Conservation (phyloP, 345 rosid genomes). For the Gynandropsis gynandra region DNA sequence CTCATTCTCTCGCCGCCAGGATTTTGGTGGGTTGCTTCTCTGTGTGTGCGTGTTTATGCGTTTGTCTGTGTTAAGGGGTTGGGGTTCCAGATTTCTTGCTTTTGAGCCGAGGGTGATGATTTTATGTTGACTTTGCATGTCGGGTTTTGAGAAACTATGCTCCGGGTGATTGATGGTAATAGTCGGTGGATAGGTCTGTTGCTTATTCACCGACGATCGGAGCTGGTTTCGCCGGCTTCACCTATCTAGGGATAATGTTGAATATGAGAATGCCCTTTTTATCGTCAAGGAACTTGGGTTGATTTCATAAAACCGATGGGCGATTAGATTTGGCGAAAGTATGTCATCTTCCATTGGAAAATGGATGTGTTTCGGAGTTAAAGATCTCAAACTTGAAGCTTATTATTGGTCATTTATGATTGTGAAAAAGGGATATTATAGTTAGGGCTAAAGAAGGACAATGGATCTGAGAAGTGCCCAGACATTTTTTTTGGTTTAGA, state of each 20-base stretch:
- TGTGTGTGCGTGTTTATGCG: neutral
- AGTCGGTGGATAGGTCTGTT: conserved; percentile 2
- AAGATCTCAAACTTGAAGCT: conserved; percentile 22
- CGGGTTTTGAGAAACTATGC: neutral
- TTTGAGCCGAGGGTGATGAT: neutral
- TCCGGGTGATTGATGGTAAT: conserved; percentile 12
- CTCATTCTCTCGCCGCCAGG: conserved; percentile 96
- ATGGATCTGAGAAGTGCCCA: neutral
- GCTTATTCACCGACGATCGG: conserved; percentile 15
- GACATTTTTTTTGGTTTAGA: neutral
- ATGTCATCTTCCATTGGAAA: neutral
- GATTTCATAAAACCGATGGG: too few relatives aligned
- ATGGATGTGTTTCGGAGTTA: conserved; percentile 4
- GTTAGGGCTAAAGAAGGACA: neutral
- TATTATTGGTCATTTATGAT: conserved; percentile 3
- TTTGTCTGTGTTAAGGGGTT: too few relatives aligned
- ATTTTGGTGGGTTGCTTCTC: conserved; percentile 53
- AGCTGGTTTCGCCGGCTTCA: conserved; percentile 11
- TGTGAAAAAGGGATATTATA: neutral
- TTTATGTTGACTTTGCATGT: conserved; percentile 18
- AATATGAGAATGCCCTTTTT: conserved; percentile 24
- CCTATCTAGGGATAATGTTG: too few relatives aligned
- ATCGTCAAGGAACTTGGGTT: neutral
- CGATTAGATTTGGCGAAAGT: too few relatives aligned
- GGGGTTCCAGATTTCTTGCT: neutral